phyloP scores from a whole-genome alignment of 1,284 basidiomycete genomes.

The Sanghuangporus baumii region DNA sequence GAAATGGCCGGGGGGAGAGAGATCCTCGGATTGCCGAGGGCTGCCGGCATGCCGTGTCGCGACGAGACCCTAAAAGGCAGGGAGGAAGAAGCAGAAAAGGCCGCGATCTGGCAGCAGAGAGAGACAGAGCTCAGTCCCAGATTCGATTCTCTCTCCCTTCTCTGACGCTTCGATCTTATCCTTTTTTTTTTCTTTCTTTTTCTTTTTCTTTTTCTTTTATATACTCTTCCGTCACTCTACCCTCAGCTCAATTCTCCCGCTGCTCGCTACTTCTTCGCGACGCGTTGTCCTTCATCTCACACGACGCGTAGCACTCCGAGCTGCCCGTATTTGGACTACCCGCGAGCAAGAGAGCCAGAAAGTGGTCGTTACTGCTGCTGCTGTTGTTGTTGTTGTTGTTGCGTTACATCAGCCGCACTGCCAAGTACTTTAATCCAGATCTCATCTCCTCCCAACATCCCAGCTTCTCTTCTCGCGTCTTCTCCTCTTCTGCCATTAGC shows the following conservation, averaged over 20 bases:
- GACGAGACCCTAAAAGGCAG: not conserved
- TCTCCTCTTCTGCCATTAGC: constrained; percentile 10
- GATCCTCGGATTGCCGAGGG: constrained; percentile 17
- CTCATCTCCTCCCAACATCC: not conserved
- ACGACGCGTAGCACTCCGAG: not conserved
- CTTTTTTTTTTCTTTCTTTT: no score
- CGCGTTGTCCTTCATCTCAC: not conserved
- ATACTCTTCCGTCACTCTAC: constrained; percentile 27
- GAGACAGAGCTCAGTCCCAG: no score
- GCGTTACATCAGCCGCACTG: not conserved
- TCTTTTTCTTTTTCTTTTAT: constrained; percentile 20
- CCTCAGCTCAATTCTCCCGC: not conserved
- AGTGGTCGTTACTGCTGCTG: constrained; percentile 25
- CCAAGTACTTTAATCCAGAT: constrained; percentile 5
- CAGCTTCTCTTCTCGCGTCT: constrained; percentile 7
- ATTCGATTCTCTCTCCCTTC: no score
- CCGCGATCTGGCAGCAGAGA: constrained; percentile 2
- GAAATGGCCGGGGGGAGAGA: constrained; percentile 8
- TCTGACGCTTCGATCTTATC: not conserved
- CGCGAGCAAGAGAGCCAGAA: constrained; percentile 8
- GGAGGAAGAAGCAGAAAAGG: not conserved
- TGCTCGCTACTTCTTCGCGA: not conserved
- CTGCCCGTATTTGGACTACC: not conserved
- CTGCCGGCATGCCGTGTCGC: constrained; percentile 1
- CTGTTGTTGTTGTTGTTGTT: constrained; percentile 35